Evolutionary conservation across 371 early-diverging fungal genomes (phyloP), one percentile per base, ranked within the genome.

Genomic region (Mortierella sp.): DNA sequence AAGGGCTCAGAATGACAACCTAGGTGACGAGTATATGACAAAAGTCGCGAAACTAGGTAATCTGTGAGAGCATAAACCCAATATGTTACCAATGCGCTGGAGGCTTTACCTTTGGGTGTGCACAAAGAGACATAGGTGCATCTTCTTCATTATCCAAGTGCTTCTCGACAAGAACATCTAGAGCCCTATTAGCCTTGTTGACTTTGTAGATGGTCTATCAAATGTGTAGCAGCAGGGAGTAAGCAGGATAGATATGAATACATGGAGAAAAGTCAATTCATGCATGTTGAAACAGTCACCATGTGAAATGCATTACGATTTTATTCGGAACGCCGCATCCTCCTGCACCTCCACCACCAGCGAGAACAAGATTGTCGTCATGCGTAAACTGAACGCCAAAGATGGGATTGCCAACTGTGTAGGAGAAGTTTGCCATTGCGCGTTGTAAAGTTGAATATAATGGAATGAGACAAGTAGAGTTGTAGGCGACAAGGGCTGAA

Each of bases 291-390:
- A 26, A 26, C 40, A 28, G 20, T 5, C 22, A 22, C 20, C 37
- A 5, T 3, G 59, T 28, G 28, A 83, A 30, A 18, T 55, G 30
- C 30, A 28, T 30, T 89, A 92, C 93, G 62, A 94, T 81, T 74
- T 89, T 92, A 77, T 94, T 94, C 59, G 89, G 88, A 35, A 94
- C 91, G 35, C 94, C 94, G 8, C 88, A 86, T 16, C 90, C 88
- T 5, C 91, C 88, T 5, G 89, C 77, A 8, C 94, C 94, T 40
- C 94, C 94, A 30, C 94, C 94, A 11, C 93, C 94, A 28, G 89
- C 91, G 9, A 93, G 68, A 22, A 93, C 74, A 0, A 94, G 69
- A 61, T 92, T 87, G 76, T 90, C 88, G 26, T 78, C 70, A 39
- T 71, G 58, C 1, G 93, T 89, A 54, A 94, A 88, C 0, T 87